Evolutionary conservation across 768 basidiomycete species (phyloP).

Genomic region (Mycena olivaceomarginata): DNA sequence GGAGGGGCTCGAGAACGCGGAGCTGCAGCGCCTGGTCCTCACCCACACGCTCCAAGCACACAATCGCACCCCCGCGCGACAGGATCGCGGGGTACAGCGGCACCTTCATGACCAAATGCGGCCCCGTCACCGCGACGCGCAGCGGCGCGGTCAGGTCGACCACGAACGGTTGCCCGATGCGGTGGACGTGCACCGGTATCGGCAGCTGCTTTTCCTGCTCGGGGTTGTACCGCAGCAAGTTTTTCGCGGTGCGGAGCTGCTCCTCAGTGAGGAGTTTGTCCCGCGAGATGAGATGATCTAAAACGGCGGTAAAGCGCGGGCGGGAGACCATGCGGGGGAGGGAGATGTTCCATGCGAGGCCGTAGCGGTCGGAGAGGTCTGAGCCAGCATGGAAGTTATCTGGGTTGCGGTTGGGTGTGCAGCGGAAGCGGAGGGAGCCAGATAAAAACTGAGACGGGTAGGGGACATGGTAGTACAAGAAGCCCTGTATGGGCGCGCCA

Average conservation of each 20-base stretch:
- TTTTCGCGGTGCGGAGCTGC: neutral
- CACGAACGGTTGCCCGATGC: constrained; percentile 5
- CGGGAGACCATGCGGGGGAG: neutral
- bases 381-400: neutral
- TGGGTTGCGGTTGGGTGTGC: neutral
- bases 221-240: neutral
- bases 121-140: neutral
- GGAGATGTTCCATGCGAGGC: constrained; percentile 15
- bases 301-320: too few relatives aligned
- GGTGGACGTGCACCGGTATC: neutral
- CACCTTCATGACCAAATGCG: neutral
- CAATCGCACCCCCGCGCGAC: neutral
- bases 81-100: neutral
- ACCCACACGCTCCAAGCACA: neutral
- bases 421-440: constrained; percentile 26
- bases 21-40: neutral
- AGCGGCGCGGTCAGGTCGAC: neutral
- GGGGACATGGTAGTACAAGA: constrained; percentile 22
- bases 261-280: constrained; percentile 8
- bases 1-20: neutral
- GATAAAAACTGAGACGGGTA: constrained; percentile 14
- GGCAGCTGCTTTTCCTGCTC: too few relatives aligned
- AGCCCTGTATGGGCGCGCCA: neutral
- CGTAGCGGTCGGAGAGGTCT: constrained; percentile 5
- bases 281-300: neutral